A percentile compares a stretch with the other conserved stretches of the same genome.
These are phyloP conservation scores for Decorospora gaudefroyi DNA, from an alignment of 2,329 filamentous ascomycete genomes.

Conservation along the genomic window DNA sequence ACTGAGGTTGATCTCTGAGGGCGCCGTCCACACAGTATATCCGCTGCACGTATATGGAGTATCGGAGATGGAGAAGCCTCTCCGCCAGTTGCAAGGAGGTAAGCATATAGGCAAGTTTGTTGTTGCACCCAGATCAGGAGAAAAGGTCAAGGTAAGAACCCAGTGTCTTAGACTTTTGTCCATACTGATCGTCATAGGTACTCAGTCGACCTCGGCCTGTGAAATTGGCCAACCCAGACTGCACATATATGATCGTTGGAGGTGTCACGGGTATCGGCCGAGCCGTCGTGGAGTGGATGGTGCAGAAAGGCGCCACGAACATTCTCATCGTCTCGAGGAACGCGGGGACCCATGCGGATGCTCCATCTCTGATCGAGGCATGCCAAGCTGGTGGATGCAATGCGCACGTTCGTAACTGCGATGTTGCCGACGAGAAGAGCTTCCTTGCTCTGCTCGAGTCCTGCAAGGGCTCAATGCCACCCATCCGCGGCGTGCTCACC, in stretches of 20 bases:
- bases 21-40: too few relatives aligned
- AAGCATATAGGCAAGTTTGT: too few relatives aligned
- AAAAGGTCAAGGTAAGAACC: too few relatives aligned
- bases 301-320: slow-evolving; percentile 21
- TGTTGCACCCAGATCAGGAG: too few relatives aligned
- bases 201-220: too few relatives aligned
- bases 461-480: not conserved
- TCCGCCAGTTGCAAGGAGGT: too few relatives aligned
- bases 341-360: not conserved
- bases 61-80: too few relatives aligned
- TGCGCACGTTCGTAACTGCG: slow-evolving; percentile 2
- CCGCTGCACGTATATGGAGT: too few relatives aligned
- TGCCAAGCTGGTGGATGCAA: not conserved
- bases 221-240: slow-evolving; percentile 8
- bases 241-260: slow-evolving; percentile 29
- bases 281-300: slow-evolving; percentile 21
- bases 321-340: slow-evolving; percentile 16
- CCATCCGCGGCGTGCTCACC: slow-evolving; percentile 1
- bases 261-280: slow-evolving; percentile 31
- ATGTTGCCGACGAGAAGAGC: not conserved
- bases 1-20: too few relatives aligned
- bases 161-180: not conserved
- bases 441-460: not conserved
- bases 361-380: not conserved
- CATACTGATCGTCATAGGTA: not conserved